Conservation (phyloP, 225 moss, liverwort and hornwort genomes). For the Takakia lepidozioides region DNA sequence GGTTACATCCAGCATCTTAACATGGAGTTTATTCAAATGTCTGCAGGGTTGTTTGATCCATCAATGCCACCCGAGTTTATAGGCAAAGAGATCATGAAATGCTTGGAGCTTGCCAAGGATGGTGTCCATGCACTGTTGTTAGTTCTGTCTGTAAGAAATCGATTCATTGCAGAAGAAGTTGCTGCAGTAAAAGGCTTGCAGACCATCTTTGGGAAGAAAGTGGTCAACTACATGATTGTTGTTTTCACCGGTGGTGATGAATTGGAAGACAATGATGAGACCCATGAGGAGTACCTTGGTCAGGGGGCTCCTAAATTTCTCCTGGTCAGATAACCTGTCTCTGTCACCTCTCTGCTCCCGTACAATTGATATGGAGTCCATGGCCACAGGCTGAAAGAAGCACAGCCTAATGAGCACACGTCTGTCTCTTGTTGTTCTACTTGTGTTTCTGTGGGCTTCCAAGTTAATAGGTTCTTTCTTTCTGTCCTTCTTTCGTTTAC, state of each 20-base stretch:
- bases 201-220: constrained; percentile 85
- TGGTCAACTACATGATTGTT: constrained; percentile 87
- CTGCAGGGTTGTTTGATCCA: constrained; percentile 76
- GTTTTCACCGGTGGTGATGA: constrained; percentile 89
- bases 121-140: constrained; percentile 87
- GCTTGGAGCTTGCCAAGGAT: constrained; percentile 86
- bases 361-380: too few species aligned
- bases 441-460: too few species aligned
- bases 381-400: too few species aligned
- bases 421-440: too few species aligned
- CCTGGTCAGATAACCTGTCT: too few species aligned
- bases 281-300: constrained; percentile 58
- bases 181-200: constrained; percentile 78
- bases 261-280: constrained; percentile 35
- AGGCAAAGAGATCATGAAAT: constrained; percentile 88
- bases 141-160: constrained; percentile 79
- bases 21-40: too few species aligned
- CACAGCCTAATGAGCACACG: too few species aligned
- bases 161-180: constrained; percentile 79
- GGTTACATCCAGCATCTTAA: too few species aligned
- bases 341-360: too few species aligned
- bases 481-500: too few species aligned
- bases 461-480: too few species aligned
- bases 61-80: constrained; percentile 57
- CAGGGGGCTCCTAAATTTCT: constrained; percentile 61